Evolutionary conservation across 805 yeast genomes (phyloP).

Genomic region (Candida ovalis): DNA sequence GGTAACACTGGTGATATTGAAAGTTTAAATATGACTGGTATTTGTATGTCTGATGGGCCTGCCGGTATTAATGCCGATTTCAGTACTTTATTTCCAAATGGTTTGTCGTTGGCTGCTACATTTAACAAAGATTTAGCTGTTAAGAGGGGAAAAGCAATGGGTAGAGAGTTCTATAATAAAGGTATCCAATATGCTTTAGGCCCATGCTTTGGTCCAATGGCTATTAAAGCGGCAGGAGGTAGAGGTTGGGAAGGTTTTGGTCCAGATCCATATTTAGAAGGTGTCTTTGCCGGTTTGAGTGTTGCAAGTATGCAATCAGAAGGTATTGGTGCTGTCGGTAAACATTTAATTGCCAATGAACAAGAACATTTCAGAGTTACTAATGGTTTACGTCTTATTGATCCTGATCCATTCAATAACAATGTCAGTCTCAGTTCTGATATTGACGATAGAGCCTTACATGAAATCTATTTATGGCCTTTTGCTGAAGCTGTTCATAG

Average conservation of each 20-base stretch:
- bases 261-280: constrained; percentile 58
- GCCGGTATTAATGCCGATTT: constrained; percentile 59
- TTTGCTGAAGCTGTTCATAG: constrained; percentile 60
- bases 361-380: constrained; percentile 58
- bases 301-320: constrained; percentile 55
- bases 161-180: constrained; percentile 49
- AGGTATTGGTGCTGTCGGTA: constrained; percentile 54
- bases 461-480: constrained; percentile 62
- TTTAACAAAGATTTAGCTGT: constrained; percentile 50
- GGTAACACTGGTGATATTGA: constrained; percentile 63
- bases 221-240: constrained; percentile 60
- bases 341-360: constrained; percentile 57
- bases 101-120: constrained; percentile 55
- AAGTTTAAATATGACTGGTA: constrained; percentile 48
- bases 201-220: constrained; percentile 59
- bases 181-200: constrained; percentile 56
- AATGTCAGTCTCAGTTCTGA: constrained; percentile 44
- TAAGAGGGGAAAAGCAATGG: constrained; percentile 53
- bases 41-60: constrained; percentile 63
- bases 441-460: constrained; percentile 59
- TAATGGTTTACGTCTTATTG: neutral
- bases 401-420: constrained; percentile 40
- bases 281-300: constrained; percentile 48
- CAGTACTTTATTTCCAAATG: constrained; percentile 55
- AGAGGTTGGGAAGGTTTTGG: constrained; percentile 65